Conservation (phyloP, 768 basidiomycete species). For the Agrocybe praecox region DNA sequence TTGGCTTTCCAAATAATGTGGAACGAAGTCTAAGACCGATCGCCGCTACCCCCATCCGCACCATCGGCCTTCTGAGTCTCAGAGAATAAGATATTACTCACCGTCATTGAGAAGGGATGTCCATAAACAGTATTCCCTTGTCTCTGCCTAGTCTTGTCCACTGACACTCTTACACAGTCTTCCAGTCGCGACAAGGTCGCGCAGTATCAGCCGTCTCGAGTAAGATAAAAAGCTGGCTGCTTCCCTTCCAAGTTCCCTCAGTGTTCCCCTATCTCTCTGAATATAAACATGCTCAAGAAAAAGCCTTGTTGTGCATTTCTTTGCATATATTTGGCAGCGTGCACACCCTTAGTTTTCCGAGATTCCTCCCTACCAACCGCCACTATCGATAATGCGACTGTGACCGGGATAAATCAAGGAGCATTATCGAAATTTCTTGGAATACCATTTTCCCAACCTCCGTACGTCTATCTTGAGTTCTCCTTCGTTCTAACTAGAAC, state of each 20-base stretch:
- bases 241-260: too few relatives aligned
- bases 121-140: neutral
- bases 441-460: constrained; percentile 52
- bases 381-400: constrained; percentile 41
- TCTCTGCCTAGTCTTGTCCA: neutral
- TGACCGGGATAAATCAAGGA: constrained; percentile 41
- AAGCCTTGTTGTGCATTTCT: neutral
- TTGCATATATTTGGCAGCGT: neutral
- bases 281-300: neutral
- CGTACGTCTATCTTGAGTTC: constrained; percentile 40
- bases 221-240: neutral
- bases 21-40: constrained; percentile 5
- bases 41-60: neutral
- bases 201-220: neutral
- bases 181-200: neutral
- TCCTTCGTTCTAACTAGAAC: neutral
- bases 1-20: neutral
- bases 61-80: neutral
- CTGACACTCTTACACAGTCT: neutral
- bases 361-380: constrained; percentile 30
- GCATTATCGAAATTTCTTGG: constrained; percentile 43
- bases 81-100: neutral
- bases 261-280: neutral
- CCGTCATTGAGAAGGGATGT: neutral
- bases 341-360: neutral